These are phyloP conservation scores for Aspergillus funiculosus DNA, from an alignment of 495 filamentous ascomycete genomes.

Conservation along the genomic window DNA sequence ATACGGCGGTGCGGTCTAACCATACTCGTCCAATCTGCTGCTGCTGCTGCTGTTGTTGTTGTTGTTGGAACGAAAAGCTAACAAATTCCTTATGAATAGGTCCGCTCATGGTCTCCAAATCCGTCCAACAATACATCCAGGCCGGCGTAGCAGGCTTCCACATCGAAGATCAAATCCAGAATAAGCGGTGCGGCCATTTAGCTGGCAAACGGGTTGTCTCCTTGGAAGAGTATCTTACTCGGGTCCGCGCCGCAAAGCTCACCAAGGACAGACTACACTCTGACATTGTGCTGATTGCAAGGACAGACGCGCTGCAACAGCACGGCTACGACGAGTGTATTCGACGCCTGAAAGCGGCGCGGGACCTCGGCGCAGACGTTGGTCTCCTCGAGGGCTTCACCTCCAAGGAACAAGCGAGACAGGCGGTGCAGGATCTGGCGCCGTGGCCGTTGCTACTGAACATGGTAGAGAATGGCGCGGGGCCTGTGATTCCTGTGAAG, in stretches of 20 bases:
- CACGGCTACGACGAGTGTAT: slow-evolving; percentile 59
- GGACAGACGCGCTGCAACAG: slow-evolving; percentile 61
- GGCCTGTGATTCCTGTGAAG: slow-evolving; percentile 49
- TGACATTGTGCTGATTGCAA: slow-evolving; percentile 64
- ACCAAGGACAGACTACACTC: slow-evolving; percentile 44
- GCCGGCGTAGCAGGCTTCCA: slow-evolving; percentile 66
- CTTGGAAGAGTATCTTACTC: slow-evolving; percentile 45
- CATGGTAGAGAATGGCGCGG: slow-evolving; percentile 57
- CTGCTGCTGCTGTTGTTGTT: too few species aligned
- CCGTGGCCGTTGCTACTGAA: slow-evolving; percentile 59
- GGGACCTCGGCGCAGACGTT: slow-evolving; percentile 55
- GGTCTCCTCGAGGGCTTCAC: slow-evolving; percentile 61
- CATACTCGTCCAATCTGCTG: too few species aligned
- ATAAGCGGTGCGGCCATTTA: slow-evolving; percentile 62
- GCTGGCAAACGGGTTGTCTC: slow-evolving; percentile 56
- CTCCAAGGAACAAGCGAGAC: slow-evolving; percentile 46
- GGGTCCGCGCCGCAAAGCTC: slow-evolving; percentile 50
- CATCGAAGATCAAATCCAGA: slow-evolving; percentile 64
- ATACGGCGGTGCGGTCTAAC: slow-evolving; percentile 60
- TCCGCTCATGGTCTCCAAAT: slow-evolving; percentile 55
- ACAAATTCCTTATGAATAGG: slow-evolving; percentile 26
- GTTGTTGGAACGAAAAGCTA: too few species aligned
- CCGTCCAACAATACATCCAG: slow-evolving; percentile 59
- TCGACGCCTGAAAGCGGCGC: slow-evolving; percentile 48
- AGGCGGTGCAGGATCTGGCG: slow-evolving; percentile 49